These are phyloP conservation scores for Stentor roeselii DNA, from an alignment of 73 alveolate species.

Conservation along the genomic window DNA sequence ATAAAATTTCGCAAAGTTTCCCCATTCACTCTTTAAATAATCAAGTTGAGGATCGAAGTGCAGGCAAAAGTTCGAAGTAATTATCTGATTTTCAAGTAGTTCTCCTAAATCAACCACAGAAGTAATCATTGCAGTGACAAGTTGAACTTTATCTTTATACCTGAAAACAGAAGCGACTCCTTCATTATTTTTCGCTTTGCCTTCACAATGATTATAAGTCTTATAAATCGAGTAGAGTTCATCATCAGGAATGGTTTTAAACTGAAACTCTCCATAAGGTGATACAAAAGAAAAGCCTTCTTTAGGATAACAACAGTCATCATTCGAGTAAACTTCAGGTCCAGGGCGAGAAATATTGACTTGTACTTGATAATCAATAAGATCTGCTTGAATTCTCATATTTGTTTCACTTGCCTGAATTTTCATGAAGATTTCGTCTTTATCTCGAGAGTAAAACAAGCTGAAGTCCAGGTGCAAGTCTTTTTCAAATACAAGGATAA, in stretches of 20 bases:
- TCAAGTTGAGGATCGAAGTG: slow-evolving; percentile 1
- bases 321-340: background rate
- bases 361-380: background rate
- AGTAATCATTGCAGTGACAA: background rate
- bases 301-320: background rate
- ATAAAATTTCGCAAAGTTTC: background rate
- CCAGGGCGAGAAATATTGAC: background rate
- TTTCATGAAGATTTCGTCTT: slow-evolving; percentile 16
- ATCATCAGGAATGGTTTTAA: background rate
- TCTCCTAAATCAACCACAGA: slow-evolving; percentile 8
- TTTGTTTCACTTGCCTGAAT: background rate
- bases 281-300: background rate
- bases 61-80: background rate
- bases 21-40: slow-evolving; percentile 22
- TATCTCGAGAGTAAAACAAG: background rate
- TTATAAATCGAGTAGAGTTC: background rate
- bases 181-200: background rate
- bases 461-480: background rate
- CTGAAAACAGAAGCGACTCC: background rate
- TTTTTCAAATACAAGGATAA: background rate
- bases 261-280: background rate
- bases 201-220: background rate
- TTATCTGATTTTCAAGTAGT: background rate
- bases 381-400: slow-evolving; percentile 13
- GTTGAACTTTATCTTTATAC: background rate